These are phyloP conservation scores for Cichorium intybus DNA, from an alignment of 140 eudicot species.

Conservation along the genomic window DNA sequence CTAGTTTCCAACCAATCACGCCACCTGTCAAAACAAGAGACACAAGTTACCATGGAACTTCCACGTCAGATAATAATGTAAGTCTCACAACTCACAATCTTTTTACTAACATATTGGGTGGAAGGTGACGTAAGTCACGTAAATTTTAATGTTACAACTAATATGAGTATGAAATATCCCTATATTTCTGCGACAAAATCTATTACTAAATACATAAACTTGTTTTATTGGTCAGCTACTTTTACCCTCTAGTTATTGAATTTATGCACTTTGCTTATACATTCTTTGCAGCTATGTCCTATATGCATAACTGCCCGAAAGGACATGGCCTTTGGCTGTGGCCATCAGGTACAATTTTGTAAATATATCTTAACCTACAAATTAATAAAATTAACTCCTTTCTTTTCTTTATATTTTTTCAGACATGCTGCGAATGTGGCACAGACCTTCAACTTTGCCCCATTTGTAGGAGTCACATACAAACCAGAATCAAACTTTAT, in stretches of 20 bases:
- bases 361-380: background rate
- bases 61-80: conserved; percentile 57
- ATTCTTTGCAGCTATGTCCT: conserved; percentile 71
- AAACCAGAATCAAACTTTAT: conserved; percentile 87
- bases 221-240: background rate
- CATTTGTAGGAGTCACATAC: conserved; percentile 60
- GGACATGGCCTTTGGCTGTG: conserved; percentile 93
- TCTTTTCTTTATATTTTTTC: conserved; percentile 12
- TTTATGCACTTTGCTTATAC: background rate
- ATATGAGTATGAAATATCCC: background rate
- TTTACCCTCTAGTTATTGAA: no score
- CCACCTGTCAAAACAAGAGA: conserved; percentile 34
- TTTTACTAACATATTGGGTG: no score
- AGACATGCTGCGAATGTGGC: conserved; percentile 97
- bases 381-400: background rate
- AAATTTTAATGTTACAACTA: no score
- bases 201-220: background rate
- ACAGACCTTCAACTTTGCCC: conserved; percentile 76
- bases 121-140: no score
- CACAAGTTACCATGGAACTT: conserved; percentile 36
- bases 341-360: conserved; percentile 66
- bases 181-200: background rate
- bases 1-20: conserved; percentile 51
- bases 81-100: conserved; percentile 1
- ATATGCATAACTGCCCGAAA: conserved; percentile 65